Base-by-base conservation (phyloP, 1,284 basidiomycete genomes). In the Apiotrichum sp. region DNA sequence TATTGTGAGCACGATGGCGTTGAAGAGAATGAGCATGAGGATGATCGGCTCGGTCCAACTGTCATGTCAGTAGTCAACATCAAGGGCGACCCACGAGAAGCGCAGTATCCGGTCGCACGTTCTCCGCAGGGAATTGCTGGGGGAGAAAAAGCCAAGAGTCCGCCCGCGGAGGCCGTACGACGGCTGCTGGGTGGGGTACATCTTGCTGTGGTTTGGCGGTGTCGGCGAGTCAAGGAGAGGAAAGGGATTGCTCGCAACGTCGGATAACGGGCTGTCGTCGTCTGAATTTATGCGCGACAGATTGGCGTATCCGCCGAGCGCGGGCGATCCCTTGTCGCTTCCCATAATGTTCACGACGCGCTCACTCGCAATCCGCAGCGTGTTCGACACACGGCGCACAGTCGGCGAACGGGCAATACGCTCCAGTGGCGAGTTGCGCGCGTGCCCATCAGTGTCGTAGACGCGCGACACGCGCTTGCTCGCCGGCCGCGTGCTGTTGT, bases 11-110 rank as follows among this genome's bases (percentile, higher is more conserved):
- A 93, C 80, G 56, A 92, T 80, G 16, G 89, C 88, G 72, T 97
- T 89, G 63, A 86, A 67, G 51, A 97, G 81, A 69, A 98, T 97
- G 51, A 93, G 80, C 7, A 86, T 66, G 43, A 98, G 81, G 53
- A 98, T 89, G 41, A 80, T 63, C 10, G 91, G 90, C 74, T 98
- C 93, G 14, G 92, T 90, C 83, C 85, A 88, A 62, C 89, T 92
- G 61, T 47, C 6, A 7, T 47, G 42, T 41, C 42, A 39, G 31
- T 43, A 22, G 22, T 46, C 42, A 47, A 14, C 29, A 42, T n/a
- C 13, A 42, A 6, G 38, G 3, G 33, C 34, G 22, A 74, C 79
- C 65, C 64, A 91, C 87, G 82, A 79, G 73, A 84, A 83, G 10
- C 85, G 78, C 38, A 95, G 78, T 51, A 88, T 77, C 14, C 78